Percentiles rank a stretch among this genome's conserved stretches.
These are phyloP conservation scores for Smittium mucronatum DNA, from an alignment of 371 early-diverging fungal species.

Conservation along the genomic window DNA sequence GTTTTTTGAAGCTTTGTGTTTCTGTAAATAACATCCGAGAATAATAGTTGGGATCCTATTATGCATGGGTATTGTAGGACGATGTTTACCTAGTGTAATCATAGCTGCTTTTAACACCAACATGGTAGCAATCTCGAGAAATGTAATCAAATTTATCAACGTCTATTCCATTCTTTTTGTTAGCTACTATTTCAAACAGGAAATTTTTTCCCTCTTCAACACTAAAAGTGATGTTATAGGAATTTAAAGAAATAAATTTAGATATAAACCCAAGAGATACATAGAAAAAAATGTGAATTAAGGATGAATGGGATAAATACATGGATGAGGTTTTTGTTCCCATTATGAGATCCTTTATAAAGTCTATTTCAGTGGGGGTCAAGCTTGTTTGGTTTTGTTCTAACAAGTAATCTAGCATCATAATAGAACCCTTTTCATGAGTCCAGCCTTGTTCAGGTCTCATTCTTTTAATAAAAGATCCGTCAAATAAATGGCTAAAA, in stretches of 20 bases:
- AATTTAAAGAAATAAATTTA: not conserved
- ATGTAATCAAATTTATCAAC: conserved; percentile 97
- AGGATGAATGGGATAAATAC: not conserved
- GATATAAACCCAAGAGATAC: not conserved
- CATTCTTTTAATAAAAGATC: conserved; percentile 59
- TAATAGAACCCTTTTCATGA: conserved; percentile 79
- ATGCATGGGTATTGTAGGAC: too few relatives aligned
- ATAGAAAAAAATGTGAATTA: not conserved
- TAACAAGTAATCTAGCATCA: conserved; percentile 77
- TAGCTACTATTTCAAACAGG: conserved; percentile 91
- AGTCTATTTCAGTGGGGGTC: conserved; percentile 46
- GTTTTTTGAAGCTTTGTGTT: too few relatives aligned
- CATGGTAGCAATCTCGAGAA: conserved; percentile 74
- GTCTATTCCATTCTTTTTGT: conserved; percentile 84
- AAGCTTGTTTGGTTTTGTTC: conserved; percentile 68
- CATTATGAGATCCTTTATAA: conserved; percentile 75
- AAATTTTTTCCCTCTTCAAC: conserved; percentile 35
- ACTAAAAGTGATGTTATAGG: not conserved
- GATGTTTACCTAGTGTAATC: conserved; percentile 42
- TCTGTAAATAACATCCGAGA: too few relatives aligned
- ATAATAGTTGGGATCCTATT: too few relatives aligned
- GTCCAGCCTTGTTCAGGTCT: conserved; percentile 57
- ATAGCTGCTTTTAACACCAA: conserved; percentile 67
- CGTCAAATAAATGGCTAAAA: conserved; percentile 89
- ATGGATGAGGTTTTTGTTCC: conserved; percentile 34